A percentile compares a stretch with the other conserved stretches of the same genome.
phyloP scores from a whole-genome alignment of 768 basidiomycete genomes.

The Lactarius sp. region DNA sequence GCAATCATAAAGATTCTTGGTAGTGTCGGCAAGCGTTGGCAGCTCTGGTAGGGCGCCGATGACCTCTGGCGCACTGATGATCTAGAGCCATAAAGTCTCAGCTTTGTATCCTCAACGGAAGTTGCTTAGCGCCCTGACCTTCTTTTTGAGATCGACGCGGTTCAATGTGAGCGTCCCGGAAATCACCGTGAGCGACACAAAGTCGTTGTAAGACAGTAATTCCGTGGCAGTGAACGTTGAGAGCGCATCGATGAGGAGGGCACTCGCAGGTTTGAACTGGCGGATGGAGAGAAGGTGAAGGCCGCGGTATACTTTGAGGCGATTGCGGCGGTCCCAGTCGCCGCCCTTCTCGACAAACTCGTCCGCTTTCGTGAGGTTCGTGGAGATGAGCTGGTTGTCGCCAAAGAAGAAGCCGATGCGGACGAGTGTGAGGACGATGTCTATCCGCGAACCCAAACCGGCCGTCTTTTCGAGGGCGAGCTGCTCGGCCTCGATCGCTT shows the following conservation, averaged over 20 bases:
- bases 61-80: constrained; percentile 85
- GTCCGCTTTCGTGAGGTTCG: constrained; percentile 74
- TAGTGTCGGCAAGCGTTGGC: constrained; percentile 75
- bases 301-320: constrained; percentile 93
- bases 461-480: constrained; percentile 88
- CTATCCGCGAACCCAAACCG: constrained; percentile 88
- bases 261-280: constrained; percentile 85
- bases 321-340: constrained; percentile 96
- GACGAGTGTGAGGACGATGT: constrained; percentile 83
- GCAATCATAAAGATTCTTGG: constrained; percentile 85
- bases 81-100: constrained; percentile 38
- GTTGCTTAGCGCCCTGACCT: constrained; percentile 42
- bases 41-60: constrained; percentile 77
- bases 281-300: constrained; percentile 81
- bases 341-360: constrained; percentile 92
- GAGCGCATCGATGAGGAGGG: constrained; percentile 83
- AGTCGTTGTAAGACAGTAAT: constrained; percentile 81
- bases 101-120: not conserved
- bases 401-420: constrained; percentile 88
- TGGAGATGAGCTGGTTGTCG: constrained; percentile 65
- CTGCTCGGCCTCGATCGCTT: constrained; percentile 74
- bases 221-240: constrained; percentile 95
- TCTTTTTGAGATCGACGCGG: constrained; percentile 87
- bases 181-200: constrained; percentile 81
- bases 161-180: constrained; percentile 70